phyloP scores from a whole-genome alignment of 1,284 basidiomycete genomes.

The Apiotrichum veenhuisii region DNA sequence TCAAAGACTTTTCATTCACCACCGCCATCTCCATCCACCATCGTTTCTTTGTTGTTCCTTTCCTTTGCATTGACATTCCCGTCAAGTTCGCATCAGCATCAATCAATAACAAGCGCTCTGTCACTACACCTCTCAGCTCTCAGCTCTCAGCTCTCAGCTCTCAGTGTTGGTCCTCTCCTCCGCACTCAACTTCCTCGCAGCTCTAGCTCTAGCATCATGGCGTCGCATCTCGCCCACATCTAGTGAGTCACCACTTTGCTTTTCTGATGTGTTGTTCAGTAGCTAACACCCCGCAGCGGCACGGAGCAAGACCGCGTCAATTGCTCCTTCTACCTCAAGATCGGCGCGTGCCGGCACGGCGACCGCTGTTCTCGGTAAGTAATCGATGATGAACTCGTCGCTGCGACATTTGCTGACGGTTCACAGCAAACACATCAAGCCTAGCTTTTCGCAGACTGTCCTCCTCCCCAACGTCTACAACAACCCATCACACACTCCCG shows the following conservation, averaged over 20 bases:
- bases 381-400: not conserved
- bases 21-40: slow-evolving; percentile 11
- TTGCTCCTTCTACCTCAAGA: slow-evolving; percentile 52
- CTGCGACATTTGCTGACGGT: slow-evolving; percentile 41
- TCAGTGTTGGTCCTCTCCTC: not conserved
- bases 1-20: slow-evolving; percentile 20
- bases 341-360: slow-evolving; percentile 49
- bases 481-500: slow-evolving; percentile 88
- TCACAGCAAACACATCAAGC: slow-evolving; percentile 86
- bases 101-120: not conserved
- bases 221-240: slow-evolving; percentile 48
- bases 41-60: not conserved
- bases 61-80: not conserved
- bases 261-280: not conserved
- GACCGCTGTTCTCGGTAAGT: slow-evolving; percentile 48
- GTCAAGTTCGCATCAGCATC: not conserved
- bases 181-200: not conserved
- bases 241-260: slow-evolving; percentile 35
- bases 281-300: slow-evolving; percentile 33
- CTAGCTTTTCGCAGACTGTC: slow-evolving; percentile 95
- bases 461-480: slow-evolving; percentile 98
- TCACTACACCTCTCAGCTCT: too few species aligned
- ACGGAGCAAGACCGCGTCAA: slow-evolving; percentile 51
- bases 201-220: slow-evolving; percentile 29
- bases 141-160: not conserved